Evolutionary conservation across 2,329 filamentous ascomycete species (phyloP), one percentile per base, ranked within the genome.

Genomic region (Septoria petroselini): DNA sequence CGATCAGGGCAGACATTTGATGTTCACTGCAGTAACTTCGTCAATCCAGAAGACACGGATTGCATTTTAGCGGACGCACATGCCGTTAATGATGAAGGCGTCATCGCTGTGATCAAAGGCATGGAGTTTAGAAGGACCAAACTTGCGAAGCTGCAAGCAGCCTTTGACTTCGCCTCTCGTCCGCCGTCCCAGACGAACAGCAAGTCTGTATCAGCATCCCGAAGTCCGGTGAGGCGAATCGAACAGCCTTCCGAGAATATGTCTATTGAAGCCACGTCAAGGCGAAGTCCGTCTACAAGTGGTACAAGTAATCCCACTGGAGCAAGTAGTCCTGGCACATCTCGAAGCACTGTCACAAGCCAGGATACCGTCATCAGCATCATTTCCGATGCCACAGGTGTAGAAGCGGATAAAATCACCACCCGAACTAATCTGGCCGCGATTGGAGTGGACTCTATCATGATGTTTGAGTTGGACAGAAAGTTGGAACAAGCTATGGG

Each of bases 361-460:
- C 39, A 33, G 8, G 30, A 31, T n/a, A 47, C 31, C 4, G 34
- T 52, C 9, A 33, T 34, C 8, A 52, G 25, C 18, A 48, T 52
- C 4, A 37, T 52, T 3, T 41, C 49, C 2, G 49, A 52, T 11
- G 40, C 49, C 2, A 52, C 53, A 15, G 53, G 44, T 8, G 49
- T 53, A 7, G 46, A 53, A n/a, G 18, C 41, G 14, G 31, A 45
- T 15, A 39, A 45, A 14, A 38, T 55, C 21, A 48, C 50, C 9
- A 19, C 50, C 2, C 23, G 49, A 29, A 55, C 53, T 11, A 45
- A 43, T 5, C 41, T 55, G 2, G 40, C 47, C 19, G 46, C 44
- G 19, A 48, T 55, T 30, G 53, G 53, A 11, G 41, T 55, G n/a
- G 53, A 55, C 29, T 55, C 53, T 9, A 45, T 55, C 40, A 55